These are phyloP conservation scores for Neurospora tetrasperma DNA, from an alignment of 495 filamentous ascomycete species.

Conservation along the genomic window DNA sequence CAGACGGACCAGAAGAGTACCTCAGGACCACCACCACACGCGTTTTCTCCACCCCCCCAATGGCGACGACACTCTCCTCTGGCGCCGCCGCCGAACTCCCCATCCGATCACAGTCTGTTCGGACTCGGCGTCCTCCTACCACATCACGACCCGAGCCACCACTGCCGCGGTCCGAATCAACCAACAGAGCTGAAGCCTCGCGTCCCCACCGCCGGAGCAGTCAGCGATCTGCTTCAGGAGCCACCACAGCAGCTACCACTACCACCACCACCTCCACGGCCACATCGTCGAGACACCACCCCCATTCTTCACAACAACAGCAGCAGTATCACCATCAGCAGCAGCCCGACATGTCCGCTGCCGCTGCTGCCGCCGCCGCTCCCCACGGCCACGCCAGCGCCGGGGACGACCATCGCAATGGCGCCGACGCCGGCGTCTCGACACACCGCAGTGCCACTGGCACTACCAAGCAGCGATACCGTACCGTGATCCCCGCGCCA, in stretches of 20 bases:
- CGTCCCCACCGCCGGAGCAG: conserved; percentile 35
- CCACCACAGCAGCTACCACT: conserved; percentile 2
- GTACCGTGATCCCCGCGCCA: conserved; percentile 72
- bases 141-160: conserved; percentile 20
- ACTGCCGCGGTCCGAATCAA: conserved; percentile 23
- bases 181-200: conserved; percentile 30
- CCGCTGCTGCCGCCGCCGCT: conserved; percentile 26
- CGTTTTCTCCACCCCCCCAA: conserved; percentile 1
- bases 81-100: conserved; percentile 21
- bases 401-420: conserved; percentile 33
- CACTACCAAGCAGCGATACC: conserved; percentile 46
- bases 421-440: conserved; percentile 32
- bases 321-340: conserved; percentile 14
- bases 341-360: conserved; percentile 42
- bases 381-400: conserved; percentile 27
- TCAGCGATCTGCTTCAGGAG: conserved; percentile 12
- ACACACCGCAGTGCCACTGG: conserved; percentile 7
- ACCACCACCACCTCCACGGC: not conserved
- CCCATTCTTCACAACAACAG: conserved; percentile 6
- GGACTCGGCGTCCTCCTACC: conserved; percentile 24
- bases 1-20: not conserved
- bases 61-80: conserved; percentile 20
- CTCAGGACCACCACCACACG: not conserved
- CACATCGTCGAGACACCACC: not conserved
- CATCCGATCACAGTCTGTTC: conserved; percentile 27